Percentiles rank a stretch among this genome's conserved stretches.
phyloP scores from a whole-genome alignment of 225 moss, liverwort and hornwort species.

The Bryoerythrophyllum caledonicum region DNA sequence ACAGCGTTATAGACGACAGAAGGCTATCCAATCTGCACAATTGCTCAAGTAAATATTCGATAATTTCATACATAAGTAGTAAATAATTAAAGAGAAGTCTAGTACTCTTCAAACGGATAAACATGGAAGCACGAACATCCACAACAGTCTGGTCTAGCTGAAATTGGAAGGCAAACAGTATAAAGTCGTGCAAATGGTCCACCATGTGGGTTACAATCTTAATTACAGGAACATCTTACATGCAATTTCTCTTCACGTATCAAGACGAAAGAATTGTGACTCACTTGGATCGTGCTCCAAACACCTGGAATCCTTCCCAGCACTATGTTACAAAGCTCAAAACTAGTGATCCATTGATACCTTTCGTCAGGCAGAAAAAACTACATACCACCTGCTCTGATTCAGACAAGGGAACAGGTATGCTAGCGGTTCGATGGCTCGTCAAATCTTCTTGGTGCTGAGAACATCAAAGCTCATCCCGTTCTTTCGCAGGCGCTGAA shows the following conservation, averaged over 20 bases:
- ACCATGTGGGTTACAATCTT: not conserved
- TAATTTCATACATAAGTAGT: not conserved
- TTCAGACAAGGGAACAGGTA: not conserved
- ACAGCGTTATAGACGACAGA: not conserved
- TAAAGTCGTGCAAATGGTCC: not conserved
- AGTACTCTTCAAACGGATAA: not conserved
- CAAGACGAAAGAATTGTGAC: slow-evolving; percentile 17
- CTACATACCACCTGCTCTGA: slow-evolving; percentile 6
- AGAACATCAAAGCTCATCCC: slow-evolving; percentile 78
- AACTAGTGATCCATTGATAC: not conserved
- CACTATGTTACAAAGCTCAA: not conserved
- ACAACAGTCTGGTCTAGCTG: not conserved
- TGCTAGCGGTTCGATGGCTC: slow-evolving; percentile 7
- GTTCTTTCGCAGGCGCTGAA: slow-evolving; percentile 64
- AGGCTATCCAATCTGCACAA: slow-evolving; percentile 1
- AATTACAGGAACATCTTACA: slow-evolving; percentile 14
- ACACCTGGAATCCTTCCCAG: slow-evolving; percentile 15
- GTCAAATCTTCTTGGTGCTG: slow-evolving; percentile 51
- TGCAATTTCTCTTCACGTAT: slow-evolving; percentile 5
- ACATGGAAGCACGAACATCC: not conserved
- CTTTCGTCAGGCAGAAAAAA: not conserved
- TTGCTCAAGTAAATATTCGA: not conserved
- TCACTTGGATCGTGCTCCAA: slow-evolving; percentile 7
- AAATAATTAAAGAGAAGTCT: not conserved
- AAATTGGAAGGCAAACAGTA: not conserved